These are phyloP conservation scores for Simplicillium aogashimaense DNA, from an alignment of 2,329 filamentous ascomycete species.

Conservation along the genomic window DNA sequence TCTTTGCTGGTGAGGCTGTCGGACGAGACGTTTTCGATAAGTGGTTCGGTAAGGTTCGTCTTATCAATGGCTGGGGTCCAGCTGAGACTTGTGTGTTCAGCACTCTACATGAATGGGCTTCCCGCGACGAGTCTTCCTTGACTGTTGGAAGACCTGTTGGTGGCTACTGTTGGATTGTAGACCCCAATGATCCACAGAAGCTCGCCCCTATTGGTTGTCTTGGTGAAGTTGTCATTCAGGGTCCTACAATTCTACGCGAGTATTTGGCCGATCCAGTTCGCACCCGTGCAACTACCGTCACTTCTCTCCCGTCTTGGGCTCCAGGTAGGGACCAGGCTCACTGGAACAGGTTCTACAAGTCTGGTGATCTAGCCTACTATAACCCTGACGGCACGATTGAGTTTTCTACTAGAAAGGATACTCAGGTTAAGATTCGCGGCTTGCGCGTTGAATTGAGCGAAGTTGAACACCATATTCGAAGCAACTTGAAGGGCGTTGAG, in stretches of 20 bases:
- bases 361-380: constrained; percentile 34
- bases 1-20: constrained; percentile 1
- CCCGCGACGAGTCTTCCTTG: neutral
- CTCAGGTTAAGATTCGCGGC: constrained; percentile 52
- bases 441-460: constrained; percentile 45
- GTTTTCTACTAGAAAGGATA: constrained; percentile 49
- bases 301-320: constrained; percentile 18
- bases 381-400: constrained; percentile 23
- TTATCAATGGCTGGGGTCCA: constrained; percentile 5
- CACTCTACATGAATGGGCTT: neutral
- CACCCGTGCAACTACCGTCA: no score
- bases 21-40: neutral
- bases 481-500: constrained; percentile 26
- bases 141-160: constrained; percentile 6
- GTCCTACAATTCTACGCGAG: constrained; percentile 7
- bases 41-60: neutral
- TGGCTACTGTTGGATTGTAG: constrained; percentile 3
- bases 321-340: no score
- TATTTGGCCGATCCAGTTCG: constrained; percentile 5
- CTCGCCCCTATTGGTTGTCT: constrained; percentile 8
- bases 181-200: constrained; percentile 1
- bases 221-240: constrained; percentile 12
- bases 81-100: constrained; percentile 1
- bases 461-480: constrained; percentile 32
- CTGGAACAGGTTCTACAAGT: constrained; percentile 26